Percentiles rank a stretch among this genome's conserved stretches.
Conservation (phyloP, 1,139 yeast species). For the Hyphopichia fennica region DNA sequence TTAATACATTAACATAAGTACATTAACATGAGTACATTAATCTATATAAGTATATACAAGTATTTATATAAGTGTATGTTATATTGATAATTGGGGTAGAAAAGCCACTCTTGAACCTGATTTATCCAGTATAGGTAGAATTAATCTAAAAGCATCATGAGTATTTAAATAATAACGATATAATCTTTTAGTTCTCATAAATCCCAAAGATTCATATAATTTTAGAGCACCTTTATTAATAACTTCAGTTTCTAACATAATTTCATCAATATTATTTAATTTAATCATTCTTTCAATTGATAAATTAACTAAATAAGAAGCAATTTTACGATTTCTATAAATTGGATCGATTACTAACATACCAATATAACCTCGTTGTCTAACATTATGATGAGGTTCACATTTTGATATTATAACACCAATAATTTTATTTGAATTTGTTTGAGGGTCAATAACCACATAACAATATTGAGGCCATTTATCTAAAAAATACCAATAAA, state of each 20-base stretch:
- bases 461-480: constrained; percentile 50
- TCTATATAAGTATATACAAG: no score
- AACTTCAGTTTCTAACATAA: constrained; percentile 89
- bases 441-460: constrained; percentile 24
- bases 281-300: constrained; percentile 68
- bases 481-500: constrained; percentile 49
- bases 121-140: constrained; percentile 40
- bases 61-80: no score
- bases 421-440: constrained; percentile 28
- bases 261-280: constrained; percentile 71
- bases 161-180: constrained; percentile 86
- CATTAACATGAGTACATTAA: no score
- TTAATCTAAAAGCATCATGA: constrained; percentile 86
- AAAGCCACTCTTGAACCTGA: constrained; percentile 34
- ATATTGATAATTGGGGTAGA: constrained; percentile 14
- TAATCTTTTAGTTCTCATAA: constrained; percentile 75
- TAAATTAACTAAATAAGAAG: constrained; percentile 63
- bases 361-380: constrained; percentile 88
- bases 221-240: constrained; percentile 73
- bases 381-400: constrained; percentile 71
- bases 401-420: constrained; percentile 87
- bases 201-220: constrained; percentile 85
- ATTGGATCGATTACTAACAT: constrained; percentile 83
- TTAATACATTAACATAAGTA: no score
- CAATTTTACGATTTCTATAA: constrained; percentile 79